Evolutionary conservation across 164 flowering plant genomes (phyloP), one percentile per base, ranked within the genome.

Genomic region (Nymphaea thermarum): DNA sequence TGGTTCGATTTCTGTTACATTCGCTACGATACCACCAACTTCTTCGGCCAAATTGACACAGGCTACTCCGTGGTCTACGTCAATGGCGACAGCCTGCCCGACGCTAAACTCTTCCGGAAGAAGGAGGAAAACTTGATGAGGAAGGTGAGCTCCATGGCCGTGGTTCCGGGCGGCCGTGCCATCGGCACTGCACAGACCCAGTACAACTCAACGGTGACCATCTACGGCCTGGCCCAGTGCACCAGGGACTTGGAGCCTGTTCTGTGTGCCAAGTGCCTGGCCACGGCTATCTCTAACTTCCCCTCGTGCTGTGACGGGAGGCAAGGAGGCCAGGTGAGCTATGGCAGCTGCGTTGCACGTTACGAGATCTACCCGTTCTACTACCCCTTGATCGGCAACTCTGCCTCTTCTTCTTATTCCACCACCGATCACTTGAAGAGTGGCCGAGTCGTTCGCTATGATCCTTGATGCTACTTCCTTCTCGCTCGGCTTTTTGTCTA

Each of bases 171-270:
- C 3, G 66, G 17, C 43, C 41, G n/a, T 4, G 68, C 68, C 16
- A 36, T 65, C 68, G 68, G 73, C 5, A 65, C 60, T 18, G 57
- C 16, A 16, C 3, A 59, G 60, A 36, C 65, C 2, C 10, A 65
- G 44, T 60, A 65, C 17, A 17, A 65, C 16, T 57, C 65, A 3
- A 65, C 15, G 6, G 60, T 65, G 17, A 65, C 53, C 41, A 65
- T 71, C 6, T 71, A 65, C 42, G 73, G 64, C 11, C 14, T 71
- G 67, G 68, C 66, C 43, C 73, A 71, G 43, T 71, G 73, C 68
- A 71, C 67, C 41, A 60, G 68, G n/a, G 68, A 71, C 59, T 11
- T 71, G 18, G 36, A 57, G 0, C 44, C 15, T 14, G 45, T 71
- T 36, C 44, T 25, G 6, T 71, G 73, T 18, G 64, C 59, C 3